These are phyloP conservation scores for Aspergillus heteromorphus DNA, from an alignment of 495 filamentous ascomycete genomes.

Conservation along the genomic window DNA sequence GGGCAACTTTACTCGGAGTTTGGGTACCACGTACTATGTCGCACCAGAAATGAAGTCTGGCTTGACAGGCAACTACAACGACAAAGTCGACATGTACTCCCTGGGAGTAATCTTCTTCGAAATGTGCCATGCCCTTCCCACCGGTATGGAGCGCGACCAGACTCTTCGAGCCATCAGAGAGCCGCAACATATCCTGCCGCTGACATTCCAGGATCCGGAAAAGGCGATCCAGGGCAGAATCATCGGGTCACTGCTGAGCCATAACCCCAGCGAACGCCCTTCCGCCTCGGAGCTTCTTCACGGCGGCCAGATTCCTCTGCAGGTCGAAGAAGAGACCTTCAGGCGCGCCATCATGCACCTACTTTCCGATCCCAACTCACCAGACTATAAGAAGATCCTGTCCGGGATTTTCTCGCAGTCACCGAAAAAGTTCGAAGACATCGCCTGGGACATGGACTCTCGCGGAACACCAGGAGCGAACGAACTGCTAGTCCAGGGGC, in stretches of 20 bases:
- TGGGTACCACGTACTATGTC: conserved; percentile 93
- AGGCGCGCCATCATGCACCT: conserved; percentile 73
- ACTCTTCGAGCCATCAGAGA: conserved; percentile 67
- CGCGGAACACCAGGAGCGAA: conserved; percentile 49
- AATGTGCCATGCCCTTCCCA: conserved; percentile 80
- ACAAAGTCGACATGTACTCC: conserved; percentile 98
- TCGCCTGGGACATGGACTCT: conserved; percentile 75
- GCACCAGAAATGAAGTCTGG: conserved; percentile 81
- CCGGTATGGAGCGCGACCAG: conserved; percentile 82
- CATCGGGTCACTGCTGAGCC: conserved; percentile 72
- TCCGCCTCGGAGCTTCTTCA: conserved; percentile 80
- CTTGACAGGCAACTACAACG: conserved; percentile 70
- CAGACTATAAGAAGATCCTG: conserved; percentile 86
- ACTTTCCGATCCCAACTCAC: conserved; percentile 69
- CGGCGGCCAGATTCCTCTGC: conserved; percentile 81
- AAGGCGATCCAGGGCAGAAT: conserved; percentile 70
- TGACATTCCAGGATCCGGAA: conserved; percentile 68
- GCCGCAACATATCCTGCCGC: conserved; percentile 61
- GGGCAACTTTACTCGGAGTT: conserved; percentile 70
- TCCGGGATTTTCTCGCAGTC: conserved; percentile 72
- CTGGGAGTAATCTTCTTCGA: conserved; percentile 97
- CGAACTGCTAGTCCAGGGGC: conserved; percentile 64
- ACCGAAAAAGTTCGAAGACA: conserved; percentile 72
- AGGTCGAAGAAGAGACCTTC: conserved; percentile 89
- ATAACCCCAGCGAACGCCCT: conserved; percentile 74